Conservation (phyloP, 345 rosid species). For the Jatropha curcas region DNA sequence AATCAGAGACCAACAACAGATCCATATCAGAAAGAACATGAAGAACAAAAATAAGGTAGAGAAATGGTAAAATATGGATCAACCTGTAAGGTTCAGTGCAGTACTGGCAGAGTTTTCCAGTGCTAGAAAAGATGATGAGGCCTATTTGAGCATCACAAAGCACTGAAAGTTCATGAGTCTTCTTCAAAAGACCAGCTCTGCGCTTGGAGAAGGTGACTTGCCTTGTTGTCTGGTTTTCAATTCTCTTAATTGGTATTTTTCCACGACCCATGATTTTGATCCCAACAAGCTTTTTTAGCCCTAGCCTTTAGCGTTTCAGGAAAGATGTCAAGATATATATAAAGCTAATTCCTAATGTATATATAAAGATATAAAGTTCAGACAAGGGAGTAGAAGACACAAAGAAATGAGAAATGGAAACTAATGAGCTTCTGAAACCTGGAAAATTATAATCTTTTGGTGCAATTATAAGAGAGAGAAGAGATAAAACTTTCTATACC, state of each 20-base stretch:
- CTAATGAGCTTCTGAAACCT: constrained; percentile 17
- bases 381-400: constrained; percentile 16
- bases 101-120: constrained; percentile 48
- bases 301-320: no score
- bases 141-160: constrained; percentile 55
- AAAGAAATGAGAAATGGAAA: constrained; percentile 10
- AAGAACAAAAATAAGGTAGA: background rate
- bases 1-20: background rate
- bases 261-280: constrained; percentile 48
- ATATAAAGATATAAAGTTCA: no score
- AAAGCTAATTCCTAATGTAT: no score
- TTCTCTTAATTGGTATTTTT: constrained; percentile 43
- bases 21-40: background rate
- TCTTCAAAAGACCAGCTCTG: constrained; percentile 44
- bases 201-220: constrained; percentile 53
- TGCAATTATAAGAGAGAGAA: no score
- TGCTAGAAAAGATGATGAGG: constrained; percentile 49
- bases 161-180: constrained; percentile 47
- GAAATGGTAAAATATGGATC: background rate
- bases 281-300: no score
- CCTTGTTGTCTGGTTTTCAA: constrained; percentile 52
- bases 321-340: background rate
- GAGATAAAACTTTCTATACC: no score
- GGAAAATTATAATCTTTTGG: background rate
- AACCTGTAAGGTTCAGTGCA: constrained; percentile 46